Conservation (phyloP, 306 rosid genomes). For the Castanospermum australe region DNA sequence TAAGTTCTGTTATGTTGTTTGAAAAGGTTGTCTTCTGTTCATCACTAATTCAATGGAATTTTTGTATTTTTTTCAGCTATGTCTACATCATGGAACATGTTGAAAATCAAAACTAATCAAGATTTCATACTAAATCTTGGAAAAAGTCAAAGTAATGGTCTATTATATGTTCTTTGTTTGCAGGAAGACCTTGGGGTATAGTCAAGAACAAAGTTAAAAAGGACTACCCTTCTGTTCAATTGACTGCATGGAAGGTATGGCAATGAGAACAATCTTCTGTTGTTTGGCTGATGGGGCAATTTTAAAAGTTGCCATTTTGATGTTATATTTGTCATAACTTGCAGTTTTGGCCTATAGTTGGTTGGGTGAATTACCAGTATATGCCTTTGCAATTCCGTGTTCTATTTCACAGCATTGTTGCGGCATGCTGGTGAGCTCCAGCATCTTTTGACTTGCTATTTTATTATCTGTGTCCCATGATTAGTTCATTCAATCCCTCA, state of each 20-base stretch:
- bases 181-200: conserved; percentile 79
- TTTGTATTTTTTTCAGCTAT: neutral
- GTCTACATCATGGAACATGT: neutral
- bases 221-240: conserved; percentile 78
- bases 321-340: conserved; percentile 7
- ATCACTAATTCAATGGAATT: neutral
- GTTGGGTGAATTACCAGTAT: conserved; percentile 92
- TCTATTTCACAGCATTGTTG: conserved; percentile 70
- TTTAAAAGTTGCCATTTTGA: conserved; percentile 13
- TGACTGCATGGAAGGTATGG: conserved; percentile 91
- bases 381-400: conserved; percentile 87
- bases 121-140: neutral
- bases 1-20: neutral
- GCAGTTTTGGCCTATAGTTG: conserved; percentile 96
- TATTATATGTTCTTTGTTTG: conserved; percentile 10
- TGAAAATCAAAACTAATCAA: neutral
- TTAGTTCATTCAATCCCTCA: neutral
- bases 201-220: conserved; percentile 58
- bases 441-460: conserved; percentile 4
- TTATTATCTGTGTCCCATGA: neutral
- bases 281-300: neutral
- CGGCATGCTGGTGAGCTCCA: conserved; percentile 74
- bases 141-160: neutral
- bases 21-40: neutral
- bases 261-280: conserved; percentile 9